Base-by-base conservation (phyloP, 352 stramenopile species). In the Globisporangium polare region DNA sequence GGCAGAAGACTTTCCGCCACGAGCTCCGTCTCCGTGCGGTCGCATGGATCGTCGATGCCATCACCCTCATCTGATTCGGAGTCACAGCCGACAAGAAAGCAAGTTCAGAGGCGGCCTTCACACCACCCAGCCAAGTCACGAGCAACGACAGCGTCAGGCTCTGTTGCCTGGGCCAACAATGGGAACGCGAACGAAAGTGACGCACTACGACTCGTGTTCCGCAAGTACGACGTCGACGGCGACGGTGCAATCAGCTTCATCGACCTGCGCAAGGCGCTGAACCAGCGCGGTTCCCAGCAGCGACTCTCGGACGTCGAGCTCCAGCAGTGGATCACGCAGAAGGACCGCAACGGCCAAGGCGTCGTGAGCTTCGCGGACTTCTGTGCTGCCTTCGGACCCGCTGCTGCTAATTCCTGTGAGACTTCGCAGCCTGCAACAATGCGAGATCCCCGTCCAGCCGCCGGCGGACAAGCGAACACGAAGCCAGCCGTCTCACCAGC, bases 301-400 rank as follows among this genome's bases (percentile, higher is more conserved):
- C 57, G 52, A 6, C 68, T 74, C 10, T 75, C 77, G 35, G 65
- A 74, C 27, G 20, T 79, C 39, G 75, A 88, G 52, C 67, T 82
- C 39, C 75, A 85, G 60, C 67, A 67, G n/a, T 82, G 75, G 75
- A 74, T 84, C 63, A 74, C 61, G 0, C 59, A 78, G 53, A 85
- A 88, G 47, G 78, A 84, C 65, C 60, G 60, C 8, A 71, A 67
- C 13, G 75, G 75, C 33, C 67, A 69, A 12, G 77, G 73, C 9
- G 64, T 74, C 8, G 75, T 87, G 20, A 59, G 66, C 13, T 77
- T 83, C 17, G 68, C 67, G 6, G 75, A 88, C 58, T 83, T 88
- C 62, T 59, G 37, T 2, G 46, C 26, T 6, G 75, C 71, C 2
- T 83, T 83, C 33, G 49, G 8, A n/a, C 17, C 26, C 5, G 41